Base-by-base conservation (phyloP, 2,329 filamentous ascomycete species). In the Aspergillus sp. region DNA sequence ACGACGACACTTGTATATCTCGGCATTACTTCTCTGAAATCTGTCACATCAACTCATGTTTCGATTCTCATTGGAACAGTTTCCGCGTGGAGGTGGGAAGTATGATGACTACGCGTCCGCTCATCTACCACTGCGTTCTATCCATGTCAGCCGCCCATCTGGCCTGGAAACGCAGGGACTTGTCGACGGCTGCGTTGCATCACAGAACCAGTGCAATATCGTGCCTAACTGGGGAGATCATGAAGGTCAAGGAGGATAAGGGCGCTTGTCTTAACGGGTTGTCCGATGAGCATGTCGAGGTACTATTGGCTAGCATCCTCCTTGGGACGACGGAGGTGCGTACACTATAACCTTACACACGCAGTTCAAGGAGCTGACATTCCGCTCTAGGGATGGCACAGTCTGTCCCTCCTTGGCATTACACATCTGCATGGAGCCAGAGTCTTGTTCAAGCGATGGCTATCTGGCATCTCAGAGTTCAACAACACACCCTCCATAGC, bases 131-230 rank as follows among this genome's bases (percentile, higher is more conserved):
- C 35, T 49, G 46, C 16, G 46, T 53, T 11, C 24, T 53, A 4
- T 49, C 51, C 32, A 53, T 53, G 51, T 53, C 51, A 3, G 51
- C 51, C 7, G 51, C 51, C 13, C 51, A 53, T 24, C n/a, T 49
- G 3, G 22, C 47, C 6, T 9, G n/a, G 20, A 17, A 17, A n/a
- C 22, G 26, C n/a, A 11, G 24, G 2, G 16, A 35, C 13, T 17
- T 42, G 47, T 6, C 22, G 17, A 20, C 47, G 10, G 32, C 24
- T 5, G 30, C 47, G 9, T 22, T 44, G 47, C n/a, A 22, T 16
- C 41, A 50, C 24, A 17, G 32, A 11, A 44, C 47, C 14, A 45
- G 16, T 7, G 47, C 47, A 17, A 41, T 44, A 8, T 44, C 47
- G 13, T 50, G 47, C 40, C 14, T 50, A 17, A 50, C 40, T 4